Evolutionary conservation across 2,329 filamentous ascomycete species (phyloP).

Genomic region (Diaporthe helianthi): DNA sequence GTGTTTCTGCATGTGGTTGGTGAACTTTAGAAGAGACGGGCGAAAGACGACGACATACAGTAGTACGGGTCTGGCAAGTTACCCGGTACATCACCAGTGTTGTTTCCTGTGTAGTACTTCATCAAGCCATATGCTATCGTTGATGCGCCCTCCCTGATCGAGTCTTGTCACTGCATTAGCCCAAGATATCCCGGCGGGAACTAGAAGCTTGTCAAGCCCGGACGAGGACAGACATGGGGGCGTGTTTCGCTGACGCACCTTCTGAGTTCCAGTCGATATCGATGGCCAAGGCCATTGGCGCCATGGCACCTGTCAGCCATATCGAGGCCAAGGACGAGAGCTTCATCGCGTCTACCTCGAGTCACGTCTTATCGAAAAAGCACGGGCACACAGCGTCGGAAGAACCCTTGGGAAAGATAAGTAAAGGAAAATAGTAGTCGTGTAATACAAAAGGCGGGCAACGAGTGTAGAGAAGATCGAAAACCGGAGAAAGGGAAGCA

Average conservation of each 20-base stretch:
- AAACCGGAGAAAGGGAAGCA: slow-evolving; percentile 15
- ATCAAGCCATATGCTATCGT: slow-evolving; percentile 36
- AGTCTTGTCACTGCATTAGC: slow-evolving; percentile 31
- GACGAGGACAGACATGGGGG: background rate
- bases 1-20: slow-evolving; percentile 49
- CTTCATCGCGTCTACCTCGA: slow-evolving; percentile 30
- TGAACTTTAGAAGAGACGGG: slow-evolving; percentile 44
- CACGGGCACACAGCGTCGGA: background rate
- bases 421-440: background rate
- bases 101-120: slow-evolving; percentile 37
- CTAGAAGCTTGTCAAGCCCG: slow-evolving; percentile 1
- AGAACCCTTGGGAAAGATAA: background rate
- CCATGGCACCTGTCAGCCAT: slow-evolving; percentile 31
- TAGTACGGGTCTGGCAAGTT: slow-evolving; percentile 47
- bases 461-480: slow-evolving; percentile 21
- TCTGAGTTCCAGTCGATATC: slow-evolving; percentile 35
- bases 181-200: background rate
- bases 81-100: slow-evolving; percentile 36
- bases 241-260: slow-evolving; percentile 15
- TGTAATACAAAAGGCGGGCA: slow-evolving; percentile 6
- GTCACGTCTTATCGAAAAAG: background rate
- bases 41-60: slow-evolving; percentile 47
- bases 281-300: slow-evolving; percentile 35
- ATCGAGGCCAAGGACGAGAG: slow-evolving; percentile 27
- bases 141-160: slow-evolving; percentile 34